phyloP scores from a whole-genome alignment of 805 yeast genomes.

The Helenozyma rhizophorensis region DNA sequence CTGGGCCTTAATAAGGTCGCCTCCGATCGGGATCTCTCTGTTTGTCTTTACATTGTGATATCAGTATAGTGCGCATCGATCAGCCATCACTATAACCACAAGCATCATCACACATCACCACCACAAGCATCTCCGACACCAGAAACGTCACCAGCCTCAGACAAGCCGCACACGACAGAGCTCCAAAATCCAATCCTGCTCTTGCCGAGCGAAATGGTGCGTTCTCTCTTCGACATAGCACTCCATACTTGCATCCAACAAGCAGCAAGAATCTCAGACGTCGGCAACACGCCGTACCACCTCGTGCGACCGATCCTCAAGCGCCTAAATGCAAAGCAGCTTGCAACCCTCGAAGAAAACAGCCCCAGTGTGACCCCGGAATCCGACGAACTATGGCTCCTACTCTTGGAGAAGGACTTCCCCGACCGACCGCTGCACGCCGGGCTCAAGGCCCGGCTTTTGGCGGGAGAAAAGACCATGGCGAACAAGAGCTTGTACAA shows the following conservation, averaged over 20 bases:
- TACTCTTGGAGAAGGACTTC: conserved; percentile 44
- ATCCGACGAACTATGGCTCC: conserved; percentile 44
- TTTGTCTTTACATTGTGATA: too few relatives aligned
- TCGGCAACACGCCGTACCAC: conserved; percentile 36
- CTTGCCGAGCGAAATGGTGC: conserved; percentile 1
- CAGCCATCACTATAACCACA: too few relatives aligned
- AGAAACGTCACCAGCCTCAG: too few relatives aligned
- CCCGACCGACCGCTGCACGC: conserved; percentile 35
- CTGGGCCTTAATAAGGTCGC: too few relatives aligned
- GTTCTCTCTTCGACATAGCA: conserved; percentile 11
- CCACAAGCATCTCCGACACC: too few relatives aligned
- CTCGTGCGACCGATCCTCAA: conserved; percentile 43
- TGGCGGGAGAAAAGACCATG: conserved; percentile 13
- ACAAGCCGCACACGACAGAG: too few relatives aligned
- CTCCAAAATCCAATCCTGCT: too few relatives aligned
- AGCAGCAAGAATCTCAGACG: conserved; percentile 14
- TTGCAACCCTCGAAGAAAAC: conserved; percentile 34
- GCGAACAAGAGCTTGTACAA: conserved; percentile 38
- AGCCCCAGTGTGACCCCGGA: conserved; percentile 41
- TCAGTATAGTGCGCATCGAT: too few relatives aligned
- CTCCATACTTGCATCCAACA: conserved; percentile 12
- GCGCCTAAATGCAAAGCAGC: conserved; percentile 40
- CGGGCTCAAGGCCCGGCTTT: conserved; percentile 3
- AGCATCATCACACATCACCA: too few relatives aligned
- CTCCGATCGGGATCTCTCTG: too few relatives aligned